Base-by-base conservation (phyloP, 1,139 yeast species). In the Candida frijolesensis region DNA sequence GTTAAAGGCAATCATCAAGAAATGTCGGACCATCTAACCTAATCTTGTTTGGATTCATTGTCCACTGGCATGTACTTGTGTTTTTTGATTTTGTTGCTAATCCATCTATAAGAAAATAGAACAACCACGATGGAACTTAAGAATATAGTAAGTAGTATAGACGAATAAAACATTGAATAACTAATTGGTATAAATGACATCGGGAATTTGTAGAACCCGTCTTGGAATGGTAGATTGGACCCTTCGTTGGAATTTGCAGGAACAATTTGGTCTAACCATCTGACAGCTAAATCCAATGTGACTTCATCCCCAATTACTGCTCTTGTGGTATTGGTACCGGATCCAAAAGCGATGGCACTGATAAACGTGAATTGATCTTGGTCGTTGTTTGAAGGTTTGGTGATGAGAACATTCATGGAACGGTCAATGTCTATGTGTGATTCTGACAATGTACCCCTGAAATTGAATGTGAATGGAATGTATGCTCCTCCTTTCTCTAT, bases 371-470 rank as follows among this genome's bases (percentile, higher is more conserved):
- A 74, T 52, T 66, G 68, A 16, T 65, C 67, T 3, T 62, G 60
- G 29, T 59, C 59, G 16, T 60, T 60, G 16, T 55, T 60, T n/a
- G 61, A 51, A 8, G 80, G 80, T 45, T 69, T 71, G 42, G 80
- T 74, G 43, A 85, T 63, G 12, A 86, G 59, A 16, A 86, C 72
- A 60, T 85, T 86, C 65, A 87, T 53, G 27, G 74, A 65, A 11
- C 82, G 72, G 61, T 87, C 94, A 47, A 87, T 69, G 59, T 87
- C 91, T 53, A 87, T 68, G 67, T 87, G 94, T 33, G 87, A 79
- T 49, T 85, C 87, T 56, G 83, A 83, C 43, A 86, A 77, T 51
- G 79, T 80, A 2, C 94, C 95, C 55, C 91, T 78, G 54, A 87
- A 71, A 60, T 82, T 82, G 63, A 87, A 75, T 2, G 85, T 80